These are phyloP conservation scores for Parastagonospora avenae DNA, from an alignment of 2,329 filamentous ascomycete genomes.

Conservation along the genomic window DNA sequence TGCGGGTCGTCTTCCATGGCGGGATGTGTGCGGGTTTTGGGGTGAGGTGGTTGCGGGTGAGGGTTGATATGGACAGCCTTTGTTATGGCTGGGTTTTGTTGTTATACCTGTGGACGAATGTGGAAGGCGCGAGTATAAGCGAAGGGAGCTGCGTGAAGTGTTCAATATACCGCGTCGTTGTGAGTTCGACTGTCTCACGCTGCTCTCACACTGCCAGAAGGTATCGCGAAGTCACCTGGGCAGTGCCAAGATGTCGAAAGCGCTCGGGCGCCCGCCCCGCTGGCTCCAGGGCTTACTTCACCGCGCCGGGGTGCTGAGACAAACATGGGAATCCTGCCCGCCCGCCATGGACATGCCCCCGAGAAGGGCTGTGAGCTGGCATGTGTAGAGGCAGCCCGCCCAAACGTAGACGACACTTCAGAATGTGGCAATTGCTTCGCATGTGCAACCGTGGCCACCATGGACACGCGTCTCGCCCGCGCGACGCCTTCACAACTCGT, in stretches of 20 bases:
- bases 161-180: too few species aligned
- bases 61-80: background rate
- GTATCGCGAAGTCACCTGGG: background rate
- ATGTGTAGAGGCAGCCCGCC: background rate
- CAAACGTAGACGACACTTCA: background rate
- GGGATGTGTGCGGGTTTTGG: constrained; percentile 3
- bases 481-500: too few species aligned
- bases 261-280: constrained; percentile 2
- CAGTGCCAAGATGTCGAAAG: background rate
- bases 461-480: too few species aligned
- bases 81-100: background rate
- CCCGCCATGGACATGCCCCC: background rate
- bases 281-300: background rate
- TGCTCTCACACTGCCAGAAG: too few species aligned
- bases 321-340: background rate
- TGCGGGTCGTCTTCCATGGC: constrained; percentile 41
- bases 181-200: too few species aligned
- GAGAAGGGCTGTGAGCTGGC: background rate
- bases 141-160: too few species aligned
- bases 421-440: background rate
- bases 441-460: background rate
- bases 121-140: too few species aligned
- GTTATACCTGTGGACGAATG: background rate
- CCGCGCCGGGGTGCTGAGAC: background rate
- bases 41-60: background rate